phyloP scores from a whole-genome alignment of 2,329 filamentous ascomycete genomes.

The Fonsecaea pugnacius region DNA sequence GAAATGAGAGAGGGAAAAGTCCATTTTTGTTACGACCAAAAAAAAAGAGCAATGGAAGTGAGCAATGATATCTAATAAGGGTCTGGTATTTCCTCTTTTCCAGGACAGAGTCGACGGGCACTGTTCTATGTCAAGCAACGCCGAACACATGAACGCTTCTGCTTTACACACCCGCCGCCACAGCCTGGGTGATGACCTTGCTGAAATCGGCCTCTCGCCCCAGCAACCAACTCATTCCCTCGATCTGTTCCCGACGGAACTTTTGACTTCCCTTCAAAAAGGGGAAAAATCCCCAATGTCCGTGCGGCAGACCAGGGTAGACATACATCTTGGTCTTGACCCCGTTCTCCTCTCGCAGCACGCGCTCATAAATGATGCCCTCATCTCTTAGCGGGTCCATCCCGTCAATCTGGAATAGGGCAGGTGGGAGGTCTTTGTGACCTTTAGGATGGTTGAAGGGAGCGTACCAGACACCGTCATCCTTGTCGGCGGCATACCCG shows the following conservation, averaged over 20 bases:
- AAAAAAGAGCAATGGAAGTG: not conserved
- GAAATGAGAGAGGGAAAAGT: slow-evolving; percentile 39
- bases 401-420: slow-evolving; percentile 39
- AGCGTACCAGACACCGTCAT: slow-evolving; percentile 31
- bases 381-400: slow-evolving; percentile 40
- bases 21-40: not conserved
- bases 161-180: slow-evolving; percentile 23
- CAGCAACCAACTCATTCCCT: slow-evolving; percentile 34
- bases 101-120: not conserved
- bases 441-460: slow-evolving; percentile 36
- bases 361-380: slow-evolving; percentile 37
- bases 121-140: not conserved
- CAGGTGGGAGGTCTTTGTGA: slow-evolving; percentile 39
- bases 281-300: slow-evolving; percentile 40
- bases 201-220: slow-evolving; percentile 31
- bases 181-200: slow-evolving; percentile 24
- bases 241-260: slow-evolving; percentile 38
- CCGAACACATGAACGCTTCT: not conserved
- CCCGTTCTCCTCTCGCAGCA: slow-evolving; percentile 36
- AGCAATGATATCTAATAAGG: slow-evolving; percentile 2
- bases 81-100: not conserved
- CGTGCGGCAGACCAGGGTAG: slow-evolving; percentile 43
- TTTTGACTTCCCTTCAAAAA: slow-evolving; percentile 37
- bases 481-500: slow-evolving; percentile 33
- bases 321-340: slow-evolving; percentile 40